These are phyloP conservation scores for Oleoguttula mirabilis DNA, from an alignment of 495 filamentous ascomycete genomes.

Conservation along the genomic window DNA sequence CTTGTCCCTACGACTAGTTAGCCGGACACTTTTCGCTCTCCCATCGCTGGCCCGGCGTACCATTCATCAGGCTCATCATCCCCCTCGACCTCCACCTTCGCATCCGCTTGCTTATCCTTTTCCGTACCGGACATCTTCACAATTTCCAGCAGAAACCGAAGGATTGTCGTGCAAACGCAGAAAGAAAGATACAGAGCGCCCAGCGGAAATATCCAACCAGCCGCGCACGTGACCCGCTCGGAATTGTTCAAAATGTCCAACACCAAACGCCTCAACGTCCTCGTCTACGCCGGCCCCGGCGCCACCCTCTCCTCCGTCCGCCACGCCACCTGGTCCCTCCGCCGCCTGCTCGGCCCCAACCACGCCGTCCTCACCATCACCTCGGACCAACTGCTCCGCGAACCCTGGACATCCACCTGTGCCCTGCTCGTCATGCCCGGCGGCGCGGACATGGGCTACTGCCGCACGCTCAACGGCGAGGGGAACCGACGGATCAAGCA, in stretches of 20 bases:
- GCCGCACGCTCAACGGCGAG: constrained; percentile 70
- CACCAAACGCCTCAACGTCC: constrained; percentile 20
- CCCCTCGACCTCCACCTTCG: constrained; percentile 34
- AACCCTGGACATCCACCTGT: constrained; percentile 82
- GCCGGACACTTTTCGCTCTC: constrained; percentile 16
- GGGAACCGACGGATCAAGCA: constrained; percentile 75
- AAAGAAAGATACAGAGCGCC: not conserved
- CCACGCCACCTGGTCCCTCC: constrained; percentile 78
- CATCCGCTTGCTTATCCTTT: too few relatives aligned
- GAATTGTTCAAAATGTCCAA: not conserved
- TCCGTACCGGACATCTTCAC: too few relatives aligned
- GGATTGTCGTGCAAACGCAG: too few relatives aligned
- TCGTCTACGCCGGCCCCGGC: constrained; percentile 46
- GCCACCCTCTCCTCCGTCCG: constrained; percentile 78
- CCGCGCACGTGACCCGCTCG: not conserved
- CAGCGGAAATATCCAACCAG: not conserved
- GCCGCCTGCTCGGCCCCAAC: constrained; percentile 77
- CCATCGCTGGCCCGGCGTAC: constrained; percentile 38
- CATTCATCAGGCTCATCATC: constrained; percentile 95
- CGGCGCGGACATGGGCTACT: constrained; percentile 90
- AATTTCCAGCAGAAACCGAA: not conserved
- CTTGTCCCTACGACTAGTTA: constrained; percentile 70
- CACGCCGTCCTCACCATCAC: constrained; percentile 85
- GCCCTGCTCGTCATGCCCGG: constrained; percentile 86
- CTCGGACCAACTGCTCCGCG: constrained; percentile 66